Evolutionary conservation across 2,329 filamentous ascomycete genomes (phyloP).

Genomic region (Alternaria tenuissima): DNA sequence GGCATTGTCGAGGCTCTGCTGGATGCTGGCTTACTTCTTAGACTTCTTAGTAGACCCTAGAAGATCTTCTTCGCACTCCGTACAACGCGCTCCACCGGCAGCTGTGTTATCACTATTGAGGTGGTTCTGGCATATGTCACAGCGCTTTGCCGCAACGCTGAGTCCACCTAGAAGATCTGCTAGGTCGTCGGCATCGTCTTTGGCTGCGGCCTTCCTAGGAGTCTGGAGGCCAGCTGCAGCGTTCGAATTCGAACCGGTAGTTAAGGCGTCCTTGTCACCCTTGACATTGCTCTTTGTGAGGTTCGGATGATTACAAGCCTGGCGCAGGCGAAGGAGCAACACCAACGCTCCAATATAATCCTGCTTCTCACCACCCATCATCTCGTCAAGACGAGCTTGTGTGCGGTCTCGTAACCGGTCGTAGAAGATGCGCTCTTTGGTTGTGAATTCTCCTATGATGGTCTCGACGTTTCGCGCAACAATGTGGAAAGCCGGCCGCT

Average conservation of each 20-base stretch:
- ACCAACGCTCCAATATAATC: slow-evolving; percentile 96
- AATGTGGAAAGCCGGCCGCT: slow-evolving; percentile 80
- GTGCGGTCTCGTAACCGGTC: slow-evolving; percentile 82
- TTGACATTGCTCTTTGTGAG: slow-evolving; percentile 85
- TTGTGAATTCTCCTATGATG: slow-evolving; percentile 78
- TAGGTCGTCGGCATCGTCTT: slow-evolving; percentile 79
- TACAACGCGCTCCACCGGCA: slow-evolving; percentile 68
- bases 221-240: slow-evolving; percentile 47
- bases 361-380: slow-evolving; percentile 81
- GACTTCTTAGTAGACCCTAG: slow-evolving; percentile 60
- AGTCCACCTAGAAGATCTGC: slow-evolving; percentile 87
- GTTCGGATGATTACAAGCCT: slow-evolving; percentile 94
- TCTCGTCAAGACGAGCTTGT: slow-evolving; percentile 83
- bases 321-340: slow-evolving; percentile 85
- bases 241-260: slow-evolving; percentile 64
- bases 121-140: slow-evolving; percentile 81
- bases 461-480: slow-evolving; percentile 89
- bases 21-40: slow-evolving; percentile 49
- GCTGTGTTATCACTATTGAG: slow-evolving; percentile 66
- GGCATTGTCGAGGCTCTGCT: slow-evolving; percentile 11
- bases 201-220: slow-evolving; percentile 49
- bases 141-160: slow-evolving; percentile 78
- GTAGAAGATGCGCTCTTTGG: slow-evolving; percentile 86
- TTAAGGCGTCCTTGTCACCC: slow-evolving; percentile 85
- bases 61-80: slow-evolving; percentile 78